Evolutionary conservation across 768 basidiomycete genomes (phyloP).

Genomic region (Termitomyces sp.): DNA sequence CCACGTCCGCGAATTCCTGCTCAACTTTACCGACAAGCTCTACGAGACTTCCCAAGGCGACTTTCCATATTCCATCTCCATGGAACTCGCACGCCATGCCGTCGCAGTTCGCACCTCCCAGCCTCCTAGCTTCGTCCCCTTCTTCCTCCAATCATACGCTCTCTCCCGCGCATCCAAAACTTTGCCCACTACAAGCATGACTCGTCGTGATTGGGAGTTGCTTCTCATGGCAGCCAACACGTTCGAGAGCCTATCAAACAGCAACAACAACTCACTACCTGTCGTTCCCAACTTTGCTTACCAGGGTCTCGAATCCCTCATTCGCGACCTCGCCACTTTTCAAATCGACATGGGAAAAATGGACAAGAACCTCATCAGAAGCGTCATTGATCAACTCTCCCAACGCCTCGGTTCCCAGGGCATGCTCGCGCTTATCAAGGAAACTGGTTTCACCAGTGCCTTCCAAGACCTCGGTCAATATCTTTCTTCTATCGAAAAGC

Average conservation of each 20-base stretch:
- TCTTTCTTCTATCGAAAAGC: constrained; percentile 15
- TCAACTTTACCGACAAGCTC: constrained; percentile 19
- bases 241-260: constrained; percentile 21
- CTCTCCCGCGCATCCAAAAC: constrained; percentile 22
- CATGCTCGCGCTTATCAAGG: constrained; percentile 19
- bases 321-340: constrained; percentile 32
- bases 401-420: constrained; percentile 18
- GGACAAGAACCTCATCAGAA: constrained; percentile 17
- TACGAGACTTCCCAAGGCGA: constrained; percentile 13
- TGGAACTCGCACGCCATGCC: constrained; percentile 29
- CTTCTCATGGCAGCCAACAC: constrained; percentile 37
- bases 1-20: constrained; percentile 13
- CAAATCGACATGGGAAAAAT: constrained; percentile 25
- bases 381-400: constrained; percentile 21
- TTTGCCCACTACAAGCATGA: constrained; percentile 24
- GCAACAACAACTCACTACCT: constrained; percentile 13
- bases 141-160: constrained; percentile 41
- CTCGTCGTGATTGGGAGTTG: constrained; percentile 37
- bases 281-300: constrained; percentile 24
- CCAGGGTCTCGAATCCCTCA: constrained; percentile 33
- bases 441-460: constrained; percentile 23
- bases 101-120: constrained; percentile 26
- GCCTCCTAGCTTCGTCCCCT: constrained; percentile 25
- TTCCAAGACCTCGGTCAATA: constrained; percentile 16
- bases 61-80: constrained; percentile 21